A percentile compares a stretch with the other conserved stretches of the same genome.
Evolutionary conservation across 306 rosid species (phyloP).

Genomic region (Prunus mira): DNA sequence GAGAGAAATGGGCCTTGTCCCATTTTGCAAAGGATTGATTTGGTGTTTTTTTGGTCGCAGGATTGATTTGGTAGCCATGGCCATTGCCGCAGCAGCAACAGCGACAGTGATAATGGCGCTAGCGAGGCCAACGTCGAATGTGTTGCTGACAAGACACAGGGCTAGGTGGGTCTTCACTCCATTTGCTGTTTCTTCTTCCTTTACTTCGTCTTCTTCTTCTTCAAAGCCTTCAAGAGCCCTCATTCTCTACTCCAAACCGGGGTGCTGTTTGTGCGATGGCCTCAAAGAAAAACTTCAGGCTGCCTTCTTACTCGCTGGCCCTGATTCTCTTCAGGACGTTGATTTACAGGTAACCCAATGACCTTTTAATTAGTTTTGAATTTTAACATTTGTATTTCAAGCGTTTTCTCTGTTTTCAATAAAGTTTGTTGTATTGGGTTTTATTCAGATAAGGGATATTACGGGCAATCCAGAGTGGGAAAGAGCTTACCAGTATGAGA

Average conservation of each 20-base stretch:
- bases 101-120: constrained; percentile 38
- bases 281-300: constrained; percentile 94
- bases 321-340: constrained; percentile 69
- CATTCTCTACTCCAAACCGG: constrained; percentile 86
- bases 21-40: not conserved
- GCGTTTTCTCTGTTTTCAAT: constrained; percentile 3
- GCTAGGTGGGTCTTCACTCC: constrained; percentile 35
- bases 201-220: constrained; percentile 36
- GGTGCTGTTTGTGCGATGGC: constrained; percentile 96
- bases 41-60: too few relatives aligned
- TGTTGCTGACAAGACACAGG: constrained; percentile 26
- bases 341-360: constrained; percentile 43
- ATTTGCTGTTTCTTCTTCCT: constrained; percentile 33
- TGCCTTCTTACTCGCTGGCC: constrained; percentile 59
- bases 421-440: constrained; percentile 7
- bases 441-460: constrained; percentile 73
- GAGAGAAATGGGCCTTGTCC: not conserved
- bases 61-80: not conserved
- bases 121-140: constrained; percentile 41
- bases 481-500: constrained; percentile 82
- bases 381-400: not conserved
- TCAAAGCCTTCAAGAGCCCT: constrained; percentile 50
- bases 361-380: not conserved
- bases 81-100: not conserved
- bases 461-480: constrained; percentile 81